These are phyloP conservation scores for Mollisia scopiformis DNA, from an alignment of 2,329 filamentous ascomycete species.

Conservation along the genomic window DNA sequence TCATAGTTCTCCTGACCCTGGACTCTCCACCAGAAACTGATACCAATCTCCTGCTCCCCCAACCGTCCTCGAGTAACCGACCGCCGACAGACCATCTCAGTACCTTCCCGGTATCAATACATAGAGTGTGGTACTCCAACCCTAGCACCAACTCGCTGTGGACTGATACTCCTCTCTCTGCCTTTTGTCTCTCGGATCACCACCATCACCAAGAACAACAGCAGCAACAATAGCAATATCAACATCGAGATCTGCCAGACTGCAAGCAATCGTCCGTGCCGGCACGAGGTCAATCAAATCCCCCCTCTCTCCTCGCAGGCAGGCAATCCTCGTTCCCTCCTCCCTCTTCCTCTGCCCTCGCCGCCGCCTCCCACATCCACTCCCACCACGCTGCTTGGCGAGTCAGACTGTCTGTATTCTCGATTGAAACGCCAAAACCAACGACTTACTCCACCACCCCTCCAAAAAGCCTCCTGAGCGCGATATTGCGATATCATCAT, in stretches of 20 bases:
- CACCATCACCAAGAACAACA: background rate
- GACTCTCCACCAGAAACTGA: no score
- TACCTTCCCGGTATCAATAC: background rate
- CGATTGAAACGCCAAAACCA: conserved; percentile 9
- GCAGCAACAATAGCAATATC: no score
- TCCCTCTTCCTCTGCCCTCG: no score
- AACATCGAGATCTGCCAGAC: no score
- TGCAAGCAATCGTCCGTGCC: background rate
- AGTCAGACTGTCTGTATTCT: conserved; percentile 11
- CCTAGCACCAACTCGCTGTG: no score
- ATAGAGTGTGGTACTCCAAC: no score
- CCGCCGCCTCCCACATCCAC: no score
- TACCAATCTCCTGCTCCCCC: no score
- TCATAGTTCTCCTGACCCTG: no score
- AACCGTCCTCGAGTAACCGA: no score
- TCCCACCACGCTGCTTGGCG: background rate
- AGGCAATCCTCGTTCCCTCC: background rate
- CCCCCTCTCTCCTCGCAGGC: no score
- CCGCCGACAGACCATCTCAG: background rate
- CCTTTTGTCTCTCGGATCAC: background rate
- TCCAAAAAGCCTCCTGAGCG: conserved; percentile 1
- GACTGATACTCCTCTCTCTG: background rate
- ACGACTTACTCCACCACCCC: conserved; percentile 1
- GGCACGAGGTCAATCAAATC: background rate
- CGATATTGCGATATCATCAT: background rate